These are phyloP conservation scores for Fraxinus albicans DNA, from an alignment of 305 asterid species.

Conservation along the genomic window DNA sequence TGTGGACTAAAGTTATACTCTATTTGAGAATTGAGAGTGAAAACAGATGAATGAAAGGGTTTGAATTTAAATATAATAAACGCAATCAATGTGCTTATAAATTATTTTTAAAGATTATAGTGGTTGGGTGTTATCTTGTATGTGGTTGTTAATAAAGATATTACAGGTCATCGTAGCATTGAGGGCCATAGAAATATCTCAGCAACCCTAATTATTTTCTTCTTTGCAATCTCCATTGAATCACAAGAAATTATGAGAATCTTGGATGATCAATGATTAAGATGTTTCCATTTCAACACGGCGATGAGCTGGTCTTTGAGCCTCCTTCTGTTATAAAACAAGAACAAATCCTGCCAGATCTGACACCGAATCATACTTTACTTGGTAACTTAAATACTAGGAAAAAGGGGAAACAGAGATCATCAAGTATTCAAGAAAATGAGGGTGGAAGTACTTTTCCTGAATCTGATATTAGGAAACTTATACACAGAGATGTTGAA, in stretches of 20 bases:
- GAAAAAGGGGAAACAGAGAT: background rate
- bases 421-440: background rate
- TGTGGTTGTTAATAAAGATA: background rate
- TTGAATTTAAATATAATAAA: background rate
- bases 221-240: background rate
- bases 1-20: background rate
- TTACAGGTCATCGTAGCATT: background rate
- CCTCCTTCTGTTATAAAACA: background rate
- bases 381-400: background rate
- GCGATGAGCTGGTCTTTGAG: background rate
- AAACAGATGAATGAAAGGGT: background rate
- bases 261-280: background rate
- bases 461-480: background rate
- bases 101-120: background rate
- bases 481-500: slow-evolving; percentile 17
- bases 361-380: background rate
- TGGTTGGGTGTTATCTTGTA: background rate
- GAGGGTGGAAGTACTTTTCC: background rate
- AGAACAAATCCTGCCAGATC: background rate
- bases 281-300: background rate
- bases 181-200: background rate
- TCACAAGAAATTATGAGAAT: background rate
- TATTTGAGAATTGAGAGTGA: background rate
- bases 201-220: background rate
- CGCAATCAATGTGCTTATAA: background rate